Conservation (phyloP, 208 protist genomes). For the Crithidia expoeki region DNA sequence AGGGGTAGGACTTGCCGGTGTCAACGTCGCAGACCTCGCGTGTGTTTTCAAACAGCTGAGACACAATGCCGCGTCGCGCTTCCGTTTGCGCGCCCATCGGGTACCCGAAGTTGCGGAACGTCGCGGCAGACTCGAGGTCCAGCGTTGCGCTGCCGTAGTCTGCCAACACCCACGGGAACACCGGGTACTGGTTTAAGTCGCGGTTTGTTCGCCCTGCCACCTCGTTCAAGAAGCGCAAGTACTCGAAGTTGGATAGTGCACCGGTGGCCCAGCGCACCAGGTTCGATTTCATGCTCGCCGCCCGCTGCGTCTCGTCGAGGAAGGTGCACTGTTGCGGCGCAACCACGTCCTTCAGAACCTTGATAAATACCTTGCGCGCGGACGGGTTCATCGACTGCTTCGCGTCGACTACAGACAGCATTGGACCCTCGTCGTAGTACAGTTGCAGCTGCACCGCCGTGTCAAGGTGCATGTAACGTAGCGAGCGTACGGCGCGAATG, state of each 20-base stretch:
- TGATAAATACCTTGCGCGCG: constrained; percentile 74
- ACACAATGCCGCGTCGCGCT: constrained; percentile 68
- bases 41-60: constrained; percentile 75
- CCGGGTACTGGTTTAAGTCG: constrained; percentile 95
- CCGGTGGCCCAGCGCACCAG: constrained; percentile 92
- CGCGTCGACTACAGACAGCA: constrained; percentile 85
- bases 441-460: constrained; percentile 77
- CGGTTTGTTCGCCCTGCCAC: constrained; percentile 88
- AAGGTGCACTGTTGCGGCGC: constrained; percentile 51
- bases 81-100: constrained; percentile 96
- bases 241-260: constrained; percentile 94
- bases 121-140: constrained; percentile 62
- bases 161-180: constrained; percentile 95
- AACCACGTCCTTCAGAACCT: constrained; percentile 66
- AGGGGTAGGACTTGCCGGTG: constrained; percentile 72
- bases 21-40: constrained; percentile 38
- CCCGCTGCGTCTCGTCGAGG: constrained; percentile 62
- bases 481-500: constrained; percentile 62
- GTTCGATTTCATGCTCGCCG: constrained; percentile 58
- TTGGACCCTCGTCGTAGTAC: constrained; percentile 68
- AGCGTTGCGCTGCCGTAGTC: constrained; percentile 87
- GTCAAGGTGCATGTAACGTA: constrained; percentile 89
- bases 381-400: constrained; percentile 87
- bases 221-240: constrained; percentile 93
- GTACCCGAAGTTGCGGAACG: constrained; percentile 94